Conservation (phyloP, 73 alveolate genomes). For the Paramecium pentaurelia region DNA sequence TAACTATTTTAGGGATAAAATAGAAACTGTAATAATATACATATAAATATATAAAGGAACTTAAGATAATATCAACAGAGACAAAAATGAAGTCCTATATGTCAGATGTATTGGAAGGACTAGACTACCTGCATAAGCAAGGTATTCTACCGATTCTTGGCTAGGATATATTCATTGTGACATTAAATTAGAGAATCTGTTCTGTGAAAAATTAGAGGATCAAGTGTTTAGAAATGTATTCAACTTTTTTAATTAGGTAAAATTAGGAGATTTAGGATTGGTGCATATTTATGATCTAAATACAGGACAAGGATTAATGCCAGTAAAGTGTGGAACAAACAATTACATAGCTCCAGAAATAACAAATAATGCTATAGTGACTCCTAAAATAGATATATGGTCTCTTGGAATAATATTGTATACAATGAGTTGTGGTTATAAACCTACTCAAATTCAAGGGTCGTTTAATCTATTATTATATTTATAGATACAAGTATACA, state of each 20-base stretch:
- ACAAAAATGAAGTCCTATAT: constrained; percentile 61
- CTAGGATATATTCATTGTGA: constrained; percentile 77
- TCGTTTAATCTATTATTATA: neutral
- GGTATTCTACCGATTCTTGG: constrained; percentile 61
- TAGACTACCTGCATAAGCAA: constrained; percentile 65
- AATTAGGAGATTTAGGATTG: constrained; percentile 85
- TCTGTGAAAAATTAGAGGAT: constrained; percentile 67
- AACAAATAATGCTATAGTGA: constrained; percentile 31
- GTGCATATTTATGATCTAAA: constrained; percentile 61
- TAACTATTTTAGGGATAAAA: constrained; percentile 60
- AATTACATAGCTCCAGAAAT: constrained; percentile 81
- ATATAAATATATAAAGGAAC: neutral
- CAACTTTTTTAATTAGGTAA: constrained; percentile 56
- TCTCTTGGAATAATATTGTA: constrained; percentile 71
- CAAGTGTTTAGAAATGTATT: constrained; percentile 66
- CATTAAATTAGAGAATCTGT: constrained; percentile 70
- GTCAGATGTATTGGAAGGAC: constrained; percentile 67
- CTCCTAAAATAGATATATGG: constrained; percentile 73
- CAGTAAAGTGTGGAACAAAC: constrained; percentile 68
- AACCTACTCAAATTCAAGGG: constrained; percentile 75
- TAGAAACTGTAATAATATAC: constrained; percentile 44
- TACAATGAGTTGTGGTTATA: constrained; percentile 75
- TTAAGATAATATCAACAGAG: constrained; percentile 58
- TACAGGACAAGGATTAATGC: constrained; percentile 65
- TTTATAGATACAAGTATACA: constrained; percentile 38